phyloP scores from a whole-genome alignment of 1,284 basidiomycete species.

The Cutaneotrichosporon cyanovorans region DNA sequence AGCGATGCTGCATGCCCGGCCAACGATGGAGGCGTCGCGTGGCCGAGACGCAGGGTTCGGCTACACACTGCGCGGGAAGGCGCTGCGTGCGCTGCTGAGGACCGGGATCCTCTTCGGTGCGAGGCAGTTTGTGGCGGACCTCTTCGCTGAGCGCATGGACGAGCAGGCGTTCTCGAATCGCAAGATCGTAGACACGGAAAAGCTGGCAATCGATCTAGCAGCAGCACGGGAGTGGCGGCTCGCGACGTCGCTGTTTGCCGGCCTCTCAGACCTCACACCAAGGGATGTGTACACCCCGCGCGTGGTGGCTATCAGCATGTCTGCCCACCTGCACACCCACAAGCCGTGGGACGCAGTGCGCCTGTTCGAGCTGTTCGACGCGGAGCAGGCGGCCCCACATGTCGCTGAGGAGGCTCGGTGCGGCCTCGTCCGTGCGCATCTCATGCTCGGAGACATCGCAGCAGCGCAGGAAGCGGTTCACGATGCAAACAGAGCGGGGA shows the following conservation, averaged over 20 bases:
- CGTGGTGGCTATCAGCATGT: conserved; percentile 20
- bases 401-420: conserved; percentile 1
- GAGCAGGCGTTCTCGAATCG: conserved; percentile 1
- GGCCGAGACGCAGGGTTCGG: conserved; percentile 6
- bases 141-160: conserved; percentile 16
- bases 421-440: conserved; percentile 24
- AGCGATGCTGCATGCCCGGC: conserved; percentile 7
- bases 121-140: conserved; percentile 5
- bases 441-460: conserved; percentile 23
- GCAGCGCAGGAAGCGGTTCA: conserved; percentile 4
- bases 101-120: conserved; percentile 9
- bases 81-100: conserved; percentile 11
- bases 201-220: conserved; percentile 18
- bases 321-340: conserved; percentile 22
- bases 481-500: not conserved
- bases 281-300: conserved; percentile 13
- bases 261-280: conserved; percentile 5
- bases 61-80: not conserved
- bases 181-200: conserved; percentile 11
- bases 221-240: conserved; percentile 15
- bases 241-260: conserved; percentile 17
- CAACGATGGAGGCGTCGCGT: not conserved
- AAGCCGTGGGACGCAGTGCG: conserved; percentile 20
- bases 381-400: not conserved
- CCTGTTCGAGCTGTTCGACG: conserved; percentile 16